Evolutionary conservation across 2,329 filamentous ascomycete species (phyloP), one percentile per base, ranked within the genome.

Genomic region (Fusarium devonianum): DNA sequence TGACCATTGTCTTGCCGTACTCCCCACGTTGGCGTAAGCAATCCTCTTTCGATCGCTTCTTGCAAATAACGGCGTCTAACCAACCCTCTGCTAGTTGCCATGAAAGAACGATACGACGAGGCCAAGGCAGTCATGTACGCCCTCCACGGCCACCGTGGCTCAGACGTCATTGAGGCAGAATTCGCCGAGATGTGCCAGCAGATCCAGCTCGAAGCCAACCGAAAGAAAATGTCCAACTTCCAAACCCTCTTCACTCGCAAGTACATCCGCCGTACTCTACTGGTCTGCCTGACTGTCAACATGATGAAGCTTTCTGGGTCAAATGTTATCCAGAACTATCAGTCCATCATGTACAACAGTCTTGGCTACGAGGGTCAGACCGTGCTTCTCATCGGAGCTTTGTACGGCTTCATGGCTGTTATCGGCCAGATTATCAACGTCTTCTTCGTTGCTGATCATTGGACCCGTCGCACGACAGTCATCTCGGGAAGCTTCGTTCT

Each of bases 331-430:
- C 68, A 71, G 34, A 71, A 69, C 53, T 71, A 68, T 46, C 69
- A 71, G 42, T 62, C 54, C 1, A 53, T 71, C 19, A 53, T 71
- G 47, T 71, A 73, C 39, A 72, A 74, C 53, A 71, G 76, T 26
- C 70, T 80, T 39, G 76, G 75, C 53, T 76, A 78, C 17, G 74
- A 77, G 47, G 77, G 77, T 60, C 74, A 73, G 51, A 72, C 73
- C 6, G 73, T 77, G 19, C 69, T 80, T 7, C 68, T 81, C 13
- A 79, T 78, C 23, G 75, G 76, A 40, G 78, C 75, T n/a, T 73
- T 75, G 19, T 71, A 71, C 32, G 69, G 69, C 8, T 62, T 70
- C 19, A 71, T 69, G 66, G 67, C 62, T 3, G 50, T 71, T 4
- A 44, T 67, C 4, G 68, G 67, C 6, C 69, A 71, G 45, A 53